Base-by-base conservation (phyloP, 2,329 filamentous ascomycete genomes). In the Fusarium zealandicum region DNA sequence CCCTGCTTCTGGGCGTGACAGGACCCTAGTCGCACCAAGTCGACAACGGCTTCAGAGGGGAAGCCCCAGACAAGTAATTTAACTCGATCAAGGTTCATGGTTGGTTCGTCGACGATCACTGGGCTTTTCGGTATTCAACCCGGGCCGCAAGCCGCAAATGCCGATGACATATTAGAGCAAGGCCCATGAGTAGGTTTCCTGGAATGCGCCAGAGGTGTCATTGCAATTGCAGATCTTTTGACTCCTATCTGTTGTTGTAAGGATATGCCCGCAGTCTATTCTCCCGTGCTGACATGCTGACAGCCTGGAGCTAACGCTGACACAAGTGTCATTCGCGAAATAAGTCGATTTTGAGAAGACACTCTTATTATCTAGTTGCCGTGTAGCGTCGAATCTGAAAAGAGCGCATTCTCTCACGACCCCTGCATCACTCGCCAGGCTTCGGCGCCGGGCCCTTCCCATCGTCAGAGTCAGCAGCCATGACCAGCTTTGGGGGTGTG, bases 11-110 rank as follows among this genome's bases (percentile, higher is more conserved):
- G 33, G 44, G 57, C 54, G 43, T 47, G 51, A 55, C 33, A 37
- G 25, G 33, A 51, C 49, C 58, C 50, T 56, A 35, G 54, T 43
- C 54, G 33, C 50, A 47, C 41, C 58, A 38, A 50, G 55, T 59
- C 37, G 45, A 63, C 60, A 61, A 63, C 46, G 59, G 44, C 47
- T 44, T 31, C 42, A 48, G 55, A 60, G 59, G 59, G 59, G 59
- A 46, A 53, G 25, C 45, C 58, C 59, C 52, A 52, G 54, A 45
- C 16, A 44, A 52, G 59, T 55, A 62, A 62, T 62, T 56, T 60
- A 62, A 62, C 55, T 55, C 33, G 42, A 38, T 49, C 59, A 31
- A 18, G 59, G 55, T 36, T 53, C 30, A 37, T 36, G 39, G 47
- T 35, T 45, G 53, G 35, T 52, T 41, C 33, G 28, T 40, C 25